These are phyloP conservation scores for Lasiodiplodia theobromae DNA, from an alignment of 2,329 filamentous ascomycete species.

Conservation along the genomic window DNA sequence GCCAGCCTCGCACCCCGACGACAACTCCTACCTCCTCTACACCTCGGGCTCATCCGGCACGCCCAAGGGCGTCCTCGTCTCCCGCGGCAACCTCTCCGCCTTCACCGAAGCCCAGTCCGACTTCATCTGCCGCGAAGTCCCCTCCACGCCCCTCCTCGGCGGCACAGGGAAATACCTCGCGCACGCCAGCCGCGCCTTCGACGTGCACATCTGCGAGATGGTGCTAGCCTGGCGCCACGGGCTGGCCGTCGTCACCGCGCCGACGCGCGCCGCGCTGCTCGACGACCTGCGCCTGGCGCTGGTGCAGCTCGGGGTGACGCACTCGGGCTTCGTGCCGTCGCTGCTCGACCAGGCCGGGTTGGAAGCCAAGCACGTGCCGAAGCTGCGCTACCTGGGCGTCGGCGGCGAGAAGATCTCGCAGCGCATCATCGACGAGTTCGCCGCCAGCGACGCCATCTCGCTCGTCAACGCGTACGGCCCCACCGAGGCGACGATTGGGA, in stretches of 20 bases:
- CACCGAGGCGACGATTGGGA: no score
- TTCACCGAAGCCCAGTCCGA: conserved; percentile 57
- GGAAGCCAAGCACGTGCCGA: no score
- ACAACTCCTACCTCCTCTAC: conserved; percentile 85
- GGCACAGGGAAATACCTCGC: background rate
- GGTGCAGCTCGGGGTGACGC: conserved; percentile 75
- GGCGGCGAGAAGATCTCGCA: conserved; percentile 28
- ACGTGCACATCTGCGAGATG: conserved; percentile 93
- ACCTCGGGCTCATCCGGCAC: conserved; percentile 98
- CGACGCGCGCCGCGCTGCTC: conserved; percentile 69
- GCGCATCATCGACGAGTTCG: conserved; percentile 59
- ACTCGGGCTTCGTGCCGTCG: conserved; percentile 80
- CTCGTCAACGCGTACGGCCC: no score
- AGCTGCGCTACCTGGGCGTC: conserved; percentile 52
- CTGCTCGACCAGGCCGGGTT: no score
- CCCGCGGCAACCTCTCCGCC: conserved; percentile 75
- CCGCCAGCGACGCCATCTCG: conserved; percentile 45
- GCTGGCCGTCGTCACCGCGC: conserved; percentile 74
- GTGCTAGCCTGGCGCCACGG: conserved; percentile 87
- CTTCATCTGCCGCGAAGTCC: background rate
- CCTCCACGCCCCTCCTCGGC: background rate
- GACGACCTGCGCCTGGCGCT: conserved; percentile 76
- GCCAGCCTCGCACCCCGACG: conserved; percentile 33
- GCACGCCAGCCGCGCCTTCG: conserved; percentile 54
- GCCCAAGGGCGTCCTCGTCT: conserved; percentile 97